Base-by-base conservation (phyloP, 768 basidiomycete species). In the Tricholoma saponaceum region DNA sequence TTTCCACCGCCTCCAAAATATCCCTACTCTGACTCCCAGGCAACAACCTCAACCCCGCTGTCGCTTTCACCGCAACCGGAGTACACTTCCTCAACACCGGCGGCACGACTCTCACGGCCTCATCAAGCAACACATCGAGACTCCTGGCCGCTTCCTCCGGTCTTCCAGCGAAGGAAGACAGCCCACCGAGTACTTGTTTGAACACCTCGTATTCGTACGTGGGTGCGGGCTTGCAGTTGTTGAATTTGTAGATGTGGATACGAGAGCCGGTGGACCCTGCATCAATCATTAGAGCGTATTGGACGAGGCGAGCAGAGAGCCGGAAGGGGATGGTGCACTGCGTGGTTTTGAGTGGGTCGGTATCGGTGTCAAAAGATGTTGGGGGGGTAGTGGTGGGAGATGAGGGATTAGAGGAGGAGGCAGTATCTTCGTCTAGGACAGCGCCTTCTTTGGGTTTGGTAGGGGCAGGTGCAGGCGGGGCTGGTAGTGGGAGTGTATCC, bases 161-260 rank as follows among this genome's bases (percentile, higher is more conserved):
- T 9, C 79, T 69, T 13, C 71, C 80, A 0, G 75, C 75, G 65
- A 79, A 95, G 0, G 74, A 66, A 0, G 90, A 92, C 2, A 98
- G 75, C 0, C 96, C 95, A 0, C 92, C 92, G 25, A 89, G 79
- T 6, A 80, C 85, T 79, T 85, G 83, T 66, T 83, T 83, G 81
- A 98, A 98, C 6, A 90, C 89, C 68, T 99, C 97, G 76, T 95
- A 95, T 69, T 98, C 96, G 72, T 90, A 91, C 20, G 77, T 68
- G 1, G 94, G 86, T 0, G 89, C 83, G 0, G 86, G 70, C 0
- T 79, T 77, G 76, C 94, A 95, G 76, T 94, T 87, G 80, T 96
- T 81, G 84, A 98, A 98, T 69, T 97, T 98, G 86, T 98, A 99
- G 30, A 98, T 82, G 79, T 99, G 97, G 66, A 98, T 95, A 16